Evolutionary conservation across 2,329 filamentous ascomycete genomes (phyloP).

Genomic region (Coniochaeta hoffmannii): DNA sequence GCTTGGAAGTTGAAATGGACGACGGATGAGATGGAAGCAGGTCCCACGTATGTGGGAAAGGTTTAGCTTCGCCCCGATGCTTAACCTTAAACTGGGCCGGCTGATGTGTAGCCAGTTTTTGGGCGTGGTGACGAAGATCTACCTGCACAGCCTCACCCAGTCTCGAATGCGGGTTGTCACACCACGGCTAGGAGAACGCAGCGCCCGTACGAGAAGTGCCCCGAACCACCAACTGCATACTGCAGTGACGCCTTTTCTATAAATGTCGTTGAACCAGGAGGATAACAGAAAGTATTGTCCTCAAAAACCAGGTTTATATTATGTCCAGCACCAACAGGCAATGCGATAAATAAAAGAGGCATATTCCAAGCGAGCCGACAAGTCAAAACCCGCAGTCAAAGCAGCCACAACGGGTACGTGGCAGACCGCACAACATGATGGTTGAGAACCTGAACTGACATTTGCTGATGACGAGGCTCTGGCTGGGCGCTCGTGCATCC

Average conservation of each 20-base stretch:
- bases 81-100: neutral
- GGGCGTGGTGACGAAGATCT: neutral
- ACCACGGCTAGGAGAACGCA: neutral
- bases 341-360: too few species aligned
- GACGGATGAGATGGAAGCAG: neutral
- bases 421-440: neutral
- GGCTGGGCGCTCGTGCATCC: neutral
- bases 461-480: neutral
- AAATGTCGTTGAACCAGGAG: too few species aligned
- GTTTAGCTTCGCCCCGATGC: neutral
- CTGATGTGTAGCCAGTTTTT: neutral
- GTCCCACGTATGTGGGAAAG: neutral
- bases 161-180: neutral
- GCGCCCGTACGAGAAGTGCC: neutral
- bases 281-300: too few species aligned
- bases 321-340: too few species aligned
- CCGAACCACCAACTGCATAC: too few species aligned
- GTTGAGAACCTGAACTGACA: neutral
- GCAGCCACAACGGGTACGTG: neutral
- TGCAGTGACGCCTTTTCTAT: too few species aligned
- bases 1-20: neutral
- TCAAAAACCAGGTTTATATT: too few species aligned
- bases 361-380: too few species aligned
- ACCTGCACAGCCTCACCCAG: conserved; percentile 1
- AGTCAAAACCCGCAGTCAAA: neutral